phyloP scores from a whole-genome alignment of 257 asterid species.

The Striga asiatica region DNA sequence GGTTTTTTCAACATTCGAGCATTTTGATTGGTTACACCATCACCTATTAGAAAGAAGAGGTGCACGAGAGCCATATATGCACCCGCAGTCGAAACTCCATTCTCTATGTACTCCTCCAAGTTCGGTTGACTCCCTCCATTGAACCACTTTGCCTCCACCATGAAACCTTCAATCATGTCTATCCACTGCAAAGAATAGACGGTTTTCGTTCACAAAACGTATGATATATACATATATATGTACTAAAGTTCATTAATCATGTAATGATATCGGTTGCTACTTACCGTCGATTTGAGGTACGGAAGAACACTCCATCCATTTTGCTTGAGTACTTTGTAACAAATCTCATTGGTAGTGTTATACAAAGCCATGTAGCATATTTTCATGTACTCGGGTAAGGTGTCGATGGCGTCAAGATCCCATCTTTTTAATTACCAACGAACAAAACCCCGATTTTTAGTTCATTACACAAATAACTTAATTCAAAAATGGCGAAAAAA shows the following conservation, averaged over 20 bases:
- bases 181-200: slow-evolving; percentile 64
- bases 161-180: slow-evolving; percentile 53
- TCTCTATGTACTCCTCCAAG: slow-evolving; percentile 48
- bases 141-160: slow-evolving; percentile 60
- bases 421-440: slow-evolving; percentile 5
- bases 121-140: slow-evolving; percentile 37
- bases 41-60: slow-evolving; percentile 58
- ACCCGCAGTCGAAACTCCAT: slow-evolving; percentile 60
- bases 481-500: too few relatives aligned
- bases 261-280: too few relatives aligned
- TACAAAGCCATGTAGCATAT: slow-evolving; percentile 24
- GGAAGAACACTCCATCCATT: slow-evolving; percentile 19
- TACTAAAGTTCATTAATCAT: too few relatives aligned
- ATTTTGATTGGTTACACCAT: slow-evolving; percentile 40
- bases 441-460: too few relatives aligned
- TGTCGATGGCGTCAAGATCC: slow-evolving; percentile 23
- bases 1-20: slow-evolving; percentile 30
- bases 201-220: too few relatives aligned
- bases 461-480: too few relatives aligned
- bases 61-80: slow-evolving; percentile 67
- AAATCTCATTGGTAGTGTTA: slow-evolving; percentile 20
- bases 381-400: slow-evolving; percentile 29
- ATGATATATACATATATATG: too few relatives aligned
- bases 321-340: slow-evolving; percentile 20
- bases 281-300: too few relatives aligned